These are phyloP conservation scores for Candida boleticola DNA, from an alignment of 805 yeast species.

Conservation along the genomic window DNA sequence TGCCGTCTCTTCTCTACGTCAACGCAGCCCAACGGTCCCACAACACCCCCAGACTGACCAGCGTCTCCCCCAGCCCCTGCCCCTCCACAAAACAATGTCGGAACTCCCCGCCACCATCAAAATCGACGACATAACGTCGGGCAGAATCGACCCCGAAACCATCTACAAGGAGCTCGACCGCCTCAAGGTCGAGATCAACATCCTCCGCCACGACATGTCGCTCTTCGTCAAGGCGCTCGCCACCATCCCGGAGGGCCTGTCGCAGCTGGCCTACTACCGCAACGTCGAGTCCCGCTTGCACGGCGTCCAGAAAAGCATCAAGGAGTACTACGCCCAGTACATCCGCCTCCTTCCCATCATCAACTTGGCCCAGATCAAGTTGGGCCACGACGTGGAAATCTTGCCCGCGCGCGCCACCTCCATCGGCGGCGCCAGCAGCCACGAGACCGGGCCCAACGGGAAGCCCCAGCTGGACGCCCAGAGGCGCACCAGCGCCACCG, in stretches of 20 bases:
- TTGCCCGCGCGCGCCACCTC: conserved; percentile 19
- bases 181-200: conserved; percentile 40
- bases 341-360: conserved; percentile 49
- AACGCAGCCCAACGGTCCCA: too few relatives aligned
- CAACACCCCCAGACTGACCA: too few relatives aligned
- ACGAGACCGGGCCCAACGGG: neutral
- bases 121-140: conserved; percentile 45
- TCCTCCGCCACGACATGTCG: conserved; percentile 41
- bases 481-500: conserved; percentile 4
- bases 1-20: too few relatives aligned
- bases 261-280: conserved; percentile 38
- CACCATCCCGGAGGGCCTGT: conserved; percentile 26
- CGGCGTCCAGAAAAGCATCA: conserved; percentile 37
- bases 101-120: conserved; percentile 33
- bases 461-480: conserved; percentile 5
- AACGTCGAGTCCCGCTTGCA: conserved; percentile 35
- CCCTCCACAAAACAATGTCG: neutral
- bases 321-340: conserved; percentile 43
- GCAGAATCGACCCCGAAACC: conserved; percentile 35
- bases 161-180: conserved; percentile 46
- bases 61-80: too few relatives aligned
- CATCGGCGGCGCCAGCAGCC: neutral
- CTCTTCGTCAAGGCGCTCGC: conserved; percentile 36
- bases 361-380: conserved; percentile 47
- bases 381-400: conserved; percentile 50